Evolutionary conservation across 1,139 yeast genomes (phyloP), one percentile per base, ranked within the genome.

Genomic region (Diutina scorzettiae): DNA sequence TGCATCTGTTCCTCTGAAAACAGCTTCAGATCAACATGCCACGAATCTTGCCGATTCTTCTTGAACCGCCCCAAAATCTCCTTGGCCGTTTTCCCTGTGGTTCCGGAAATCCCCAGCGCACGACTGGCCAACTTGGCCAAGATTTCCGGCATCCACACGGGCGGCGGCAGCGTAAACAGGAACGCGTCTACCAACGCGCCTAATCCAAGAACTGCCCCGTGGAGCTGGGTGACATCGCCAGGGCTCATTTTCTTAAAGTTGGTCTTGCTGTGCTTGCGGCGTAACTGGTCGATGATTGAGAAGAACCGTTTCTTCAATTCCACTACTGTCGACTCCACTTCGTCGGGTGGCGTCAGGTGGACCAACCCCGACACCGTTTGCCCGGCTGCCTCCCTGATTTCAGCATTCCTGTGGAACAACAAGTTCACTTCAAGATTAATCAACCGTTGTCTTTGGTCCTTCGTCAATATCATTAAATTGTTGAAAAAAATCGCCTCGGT

Each of bases 141-240:
- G 23, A 85, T 73, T 16, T 67, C 65, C 1, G 97, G 96, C 20
- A 91, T 71, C 97, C 97, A 93, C 41, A 53, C 47, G 3, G 98
- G 98, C 2, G 95, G 93, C 0, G 98, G 98, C 2, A 95, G 82
- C 7, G 73, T 69, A 55, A 86, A 91, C 2, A 97, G 91, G 62
- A 83, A 91, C 0, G 98, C 97, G 45, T 83, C 80, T 2, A 91
- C 78, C 37, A 91, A 64, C 0, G 97, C 83, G 3, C 97, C 95
- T 11, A 91, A 64, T 0, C 97, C 97, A 23, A 93, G 64, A 0
- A 91, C 82, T 2, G 96, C 89, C 2, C 93, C 95, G 55, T 91
- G 98, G 6, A 89, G 63, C 11, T 63, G 59, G 11, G 73, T 63
- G 2, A 62, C 52, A 47, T 77, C 76, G 4, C 68, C 70, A 31